These are phyloP conservation scores for Solanum etuberosum DNA, from an alignment of 257 asterid genomes.

Conservation along the genomic window DNA sequence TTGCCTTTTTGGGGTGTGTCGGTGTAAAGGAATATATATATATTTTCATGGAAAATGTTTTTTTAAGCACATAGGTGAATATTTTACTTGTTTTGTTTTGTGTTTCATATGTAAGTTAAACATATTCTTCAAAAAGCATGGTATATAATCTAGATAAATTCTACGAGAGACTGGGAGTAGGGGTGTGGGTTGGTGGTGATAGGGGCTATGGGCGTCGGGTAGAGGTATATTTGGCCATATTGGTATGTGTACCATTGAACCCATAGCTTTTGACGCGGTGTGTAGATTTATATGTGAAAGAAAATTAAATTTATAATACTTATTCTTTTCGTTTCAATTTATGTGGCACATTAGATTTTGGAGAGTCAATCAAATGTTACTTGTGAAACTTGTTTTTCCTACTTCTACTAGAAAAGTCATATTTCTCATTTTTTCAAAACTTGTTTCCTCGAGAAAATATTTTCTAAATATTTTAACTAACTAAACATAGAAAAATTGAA, in stretches of 20 bases:
- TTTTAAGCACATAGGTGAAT: not conserved
- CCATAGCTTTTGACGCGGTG: too few relatives aligned
- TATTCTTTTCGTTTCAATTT: too few relatives aligned
- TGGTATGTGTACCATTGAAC: not conserved
- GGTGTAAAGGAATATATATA: not conserved
- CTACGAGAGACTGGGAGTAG: not conserved
- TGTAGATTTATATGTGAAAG: not conserved
- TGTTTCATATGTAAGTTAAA: not conserved
- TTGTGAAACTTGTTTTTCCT: too few relatives aligned
- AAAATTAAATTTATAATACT: too few relatives aligned
- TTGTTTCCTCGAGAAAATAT: too few relatives aligned
- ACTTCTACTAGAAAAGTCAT: too few relatives aligned
- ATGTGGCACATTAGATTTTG: too few relatives aligned
- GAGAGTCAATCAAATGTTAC: too few relatives aligned
- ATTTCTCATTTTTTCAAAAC: fast-evolving
- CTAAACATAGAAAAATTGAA: not conserved
- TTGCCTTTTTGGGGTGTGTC: not conserved
- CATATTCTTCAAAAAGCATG: not conserved
- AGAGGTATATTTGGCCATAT: not conserved
- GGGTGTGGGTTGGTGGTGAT: not conserved
- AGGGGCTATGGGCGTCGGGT: not conserved
- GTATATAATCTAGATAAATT: not conserved
- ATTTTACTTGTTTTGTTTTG: not conserved
- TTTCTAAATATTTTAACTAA: not conserved
- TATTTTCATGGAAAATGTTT: not conserved